Conservation (phyloP, 257 asterid species). For the Voacanga thouarsii region DNA sequence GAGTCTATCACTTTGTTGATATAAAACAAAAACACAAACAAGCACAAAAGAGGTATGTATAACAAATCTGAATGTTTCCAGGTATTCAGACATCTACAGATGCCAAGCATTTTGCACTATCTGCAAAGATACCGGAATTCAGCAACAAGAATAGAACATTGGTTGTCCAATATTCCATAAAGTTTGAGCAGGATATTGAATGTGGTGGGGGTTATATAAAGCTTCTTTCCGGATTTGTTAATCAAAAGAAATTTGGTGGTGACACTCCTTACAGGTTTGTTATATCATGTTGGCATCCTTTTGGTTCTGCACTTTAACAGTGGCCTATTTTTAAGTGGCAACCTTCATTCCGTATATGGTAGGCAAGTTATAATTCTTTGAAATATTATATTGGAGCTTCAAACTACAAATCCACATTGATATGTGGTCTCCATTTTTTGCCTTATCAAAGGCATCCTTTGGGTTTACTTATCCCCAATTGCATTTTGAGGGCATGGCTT, state of each 20-base stretch:
- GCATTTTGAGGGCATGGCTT: not conserved
- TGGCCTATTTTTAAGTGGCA: not conserved
- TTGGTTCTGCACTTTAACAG: not conserved
- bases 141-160: conserved; percentile 86
- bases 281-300: not conserved
- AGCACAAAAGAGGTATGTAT: not conserved
- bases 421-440: not conserved
- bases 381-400: not conserved
- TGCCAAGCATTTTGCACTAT: conserved; percentile 83
- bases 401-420: not conserved
- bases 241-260: conserved; percentile 96
- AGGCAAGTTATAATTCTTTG: not conserved
- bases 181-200: conserved; percentile 92
- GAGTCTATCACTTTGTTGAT: not conserved
- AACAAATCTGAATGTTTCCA: conserved; percentile 29
- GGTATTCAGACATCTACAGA: conserved; percentile 88
- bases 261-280: conserved; percentile 96
- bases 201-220: conserved; percentile 97
- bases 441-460: not conserved
- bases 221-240: conserved; percentile 88
- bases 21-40: not conserved
- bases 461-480: not conserved
- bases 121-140: conserved; percentile 92
- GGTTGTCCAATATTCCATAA: conserved; percentile 86
- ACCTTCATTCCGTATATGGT: too few species aligned